A percentile compares a stretch with the other conserved stretches of the same genome.
Evolutionary conservation across 805 yeast genomes (phyloP).

Genomic region (Candida coleopterorum): DNA sequence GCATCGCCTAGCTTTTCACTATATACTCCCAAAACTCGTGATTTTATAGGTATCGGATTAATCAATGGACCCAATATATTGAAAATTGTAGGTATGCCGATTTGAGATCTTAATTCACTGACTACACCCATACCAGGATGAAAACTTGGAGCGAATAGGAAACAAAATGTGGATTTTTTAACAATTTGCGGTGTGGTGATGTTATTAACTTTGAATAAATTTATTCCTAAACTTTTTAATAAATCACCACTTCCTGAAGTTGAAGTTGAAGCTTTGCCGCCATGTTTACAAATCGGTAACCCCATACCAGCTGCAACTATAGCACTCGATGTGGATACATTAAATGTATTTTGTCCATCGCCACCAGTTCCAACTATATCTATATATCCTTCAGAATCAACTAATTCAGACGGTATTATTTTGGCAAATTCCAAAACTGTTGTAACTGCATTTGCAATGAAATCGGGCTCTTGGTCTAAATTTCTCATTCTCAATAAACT

Average conservation of each 20-base stretch:
- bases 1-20: slow-evolving; percentile 72
- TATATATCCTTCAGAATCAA: slow-evolving; percentile 50
- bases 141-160: slow-evolving; percentile 87
- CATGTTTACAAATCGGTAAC: slow-evolving; percentile 84
- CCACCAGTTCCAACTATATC: slow-evolving; percentile 99
- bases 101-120: slow-evolving; percentile 65
- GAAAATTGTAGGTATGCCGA: slow-evolving; percentile 92
- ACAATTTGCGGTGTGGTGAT: slow-evolving; percentile 57
- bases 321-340: slow-evolving; percentile 92
- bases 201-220: slow-evolving; percentile 62
- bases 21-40: slow-evolving; percentile 88
- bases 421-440: slow-evolving; percentile 66
- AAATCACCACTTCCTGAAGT: slow-evolving; percentile 93
- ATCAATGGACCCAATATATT: slow-evolving; percentile 90
- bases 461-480: slow-evolving; percentile 75
- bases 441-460: slow-evolving; percentile 79
- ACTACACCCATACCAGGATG: slow-evolving; percentile 88
- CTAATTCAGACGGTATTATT: slow-evolving; percentile 40
- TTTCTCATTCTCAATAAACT: slow-evolving; percentile 71
- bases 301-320: slow-evolving; percentile 90
- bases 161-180: slow-evolving; percentile 51
- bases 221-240: slow-evolving; percentile 76
- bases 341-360: slow-evolving; percentile 95
- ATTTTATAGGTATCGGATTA: slow-evolving; percentile 79
- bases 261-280: slow-evolving; percentile 95